Base-by-base conservation (phyloP, 805 yeast species). In the Ogataea dorogensis region DNA sequence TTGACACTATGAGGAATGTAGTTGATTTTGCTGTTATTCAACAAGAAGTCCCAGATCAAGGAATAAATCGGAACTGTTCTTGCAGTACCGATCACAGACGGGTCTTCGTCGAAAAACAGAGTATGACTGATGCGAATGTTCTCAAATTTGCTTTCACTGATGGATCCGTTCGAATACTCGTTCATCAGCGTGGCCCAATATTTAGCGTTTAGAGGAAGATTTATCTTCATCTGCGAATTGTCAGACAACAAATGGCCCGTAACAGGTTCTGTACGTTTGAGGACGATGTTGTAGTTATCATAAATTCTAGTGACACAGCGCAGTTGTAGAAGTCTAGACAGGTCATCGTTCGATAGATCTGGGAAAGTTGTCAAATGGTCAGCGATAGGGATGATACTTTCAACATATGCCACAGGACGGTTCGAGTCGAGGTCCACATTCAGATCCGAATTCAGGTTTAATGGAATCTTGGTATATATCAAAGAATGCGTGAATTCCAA, bases 21-120 rank as follows among this genome's bases (percentile, higher is more conserved):
- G n/a, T 46, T 37, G 28, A 37, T 40, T 24, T 49, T 36, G 14
- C 20, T 29, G 32, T 50, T 44, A 4, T n/a, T n/a, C n/a, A 37
- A 27, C 28, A 43, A 37, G 25, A 59, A 61, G 22, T 61, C 64
- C 64, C 64, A 61, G 29, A 61, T 40, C 23, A 57, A 51, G 1
- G 62, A 50, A 30, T 49, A 50, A 17, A 61, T 18, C 3, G 64
- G 61, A 4, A 36, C 19, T 4, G 32, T 17, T 10, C 28, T 38
- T 4, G 38, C 43, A 11, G 42, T 31, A 15, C 36, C 49, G 7
- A 47, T 31, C 16, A 44, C 40, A 3, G 43, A 33, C 10, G 50
- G 28, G 23, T 56, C 63, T 42, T 58, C 63, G 43, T 58, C 58
- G 3, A 47, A 37, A 19, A 46, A 47, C 17, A 61, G 32, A 4